Percentiles rank a stretch among this genome's conserved stretches.
These are phyloP conservation scores for Podaxis sp. DNA, from an alignment of 768 basidiomycete species.

Conservation along the genomic window DNA sequence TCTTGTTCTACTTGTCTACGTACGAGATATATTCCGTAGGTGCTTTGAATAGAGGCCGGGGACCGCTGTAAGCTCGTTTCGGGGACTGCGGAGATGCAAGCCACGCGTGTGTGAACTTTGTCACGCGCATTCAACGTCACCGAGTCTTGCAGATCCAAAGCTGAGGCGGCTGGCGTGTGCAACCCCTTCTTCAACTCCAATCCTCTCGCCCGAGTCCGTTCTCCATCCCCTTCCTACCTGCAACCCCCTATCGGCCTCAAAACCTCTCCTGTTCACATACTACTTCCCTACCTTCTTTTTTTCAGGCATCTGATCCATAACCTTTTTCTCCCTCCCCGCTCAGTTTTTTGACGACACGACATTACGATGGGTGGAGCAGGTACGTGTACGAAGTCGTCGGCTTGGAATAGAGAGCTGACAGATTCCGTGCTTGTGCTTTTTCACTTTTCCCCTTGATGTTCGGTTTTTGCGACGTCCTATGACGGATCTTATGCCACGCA, in stretches of 20 bases:
- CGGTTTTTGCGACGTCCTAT: not conserved
- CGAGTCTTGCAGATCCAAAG: not conserved
- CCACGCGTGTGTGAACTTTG: conserved; percentile 8
- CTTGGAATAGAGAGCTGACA: not conserved
- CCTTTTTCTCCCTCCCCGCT: not conserved
- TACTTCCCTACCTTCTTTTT: conserved; percentile 10
- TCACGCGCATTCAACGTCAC: conserved; percentile 20
- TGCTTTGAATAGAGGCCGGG: not conserved
- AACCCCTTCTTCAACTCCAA: not conserved
- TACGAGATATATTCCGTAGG: too few species aligned
- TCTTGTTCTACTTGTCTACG: not conserved
- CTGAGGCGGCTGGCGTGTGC: conserved; percentile 6
- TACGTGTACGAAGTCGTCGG: conserved; percentile 24
- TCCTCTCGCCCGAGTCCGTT: too few species aligned
- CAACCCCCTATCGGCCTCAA: not conserved
- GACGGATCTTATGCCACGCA: not conserved
- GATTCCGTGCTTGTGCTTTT: not conserved
- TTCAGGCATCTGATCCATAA: not conserved
- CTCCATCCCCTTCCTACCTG: not conserved
- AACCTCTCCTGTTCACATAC: not conserved
- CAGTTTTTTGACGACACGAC: conserved; percentile 16
- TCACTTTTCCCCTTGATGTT: not conserved
- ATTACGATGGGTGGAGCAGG: conserved; percentile 42
- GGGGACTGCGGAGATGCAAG: too few species aligned
- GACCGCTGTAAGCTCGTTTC: not conserved